phyloP scores from a whole-genome alignment of 2,329 filamentous ascomycete species.

The Xylariomycetidae sp. region DNA sequence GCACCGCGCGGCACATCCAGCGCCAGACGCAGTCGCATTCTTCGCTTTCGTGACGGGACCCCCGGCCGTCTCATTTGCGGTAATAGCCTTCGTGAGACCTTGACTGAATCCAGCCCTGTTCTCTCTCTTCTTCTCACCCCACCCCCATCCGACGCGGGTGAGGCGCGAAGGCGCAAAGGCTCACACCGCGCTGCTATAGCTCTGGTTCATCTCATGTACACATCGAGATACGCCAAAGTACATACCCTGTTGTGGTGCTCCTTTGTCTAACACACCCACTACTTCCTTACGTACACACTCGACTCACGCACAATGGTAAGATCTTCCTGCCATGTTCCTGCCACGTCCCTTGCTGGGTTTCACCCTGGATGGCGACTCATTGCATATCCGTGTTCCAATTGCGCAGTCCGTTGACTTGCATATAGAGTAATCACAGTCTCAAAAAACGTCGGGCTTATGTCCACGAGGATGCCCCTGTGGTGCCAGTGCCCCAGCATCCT shows the following conservation, averaged over 20 bases:
- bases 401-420: slow-evolving; percentile 29
- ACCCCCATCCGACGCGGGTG: slow-evolving; percentile 25
- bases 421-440: slow-evolving; percentile 33
- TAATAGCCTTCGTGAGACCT: slow-evolving; percentile 30
- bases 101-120: slow-evolving; percentile 22
- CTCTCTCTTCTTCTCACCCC: slow-evolving; percentile 20
- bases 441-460: slow-evolving; percentile 41
- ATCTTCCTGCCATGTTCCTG: slow-evolving; percentile 25
- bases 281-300: slow-evolving; percentile 17
- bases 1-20: slow-evolving; percentile 11
- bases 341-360: slow-evolving; percentile 10
- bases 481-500: slow-evolving; percentile 30
- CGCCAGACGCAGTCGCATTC: slow-evolving; percentile 18
- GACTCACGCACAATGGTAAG: slow-evolving; percentile 30
- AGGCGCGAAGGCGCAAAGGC: slow-evolving; percentile 20
- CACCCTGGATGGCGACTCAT: slow-evolving; percentile 25
- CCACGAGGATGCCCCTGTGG: slow-evolving; percentile 32
- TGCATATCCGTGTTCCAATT: slow-evolving; percentile 23
- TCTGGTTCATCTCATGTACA: slow-evolving; percentile 19
- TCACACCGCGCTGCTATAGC: slow-evolving; percentile 8
- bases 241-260: slow-evolving; percentile 22
- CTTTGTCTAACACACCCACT: slow-evolving; percentile 30
- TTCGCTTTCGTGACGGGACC: slow-evolving; percentile 16
- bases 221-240: slow-evolving; percentile 20
- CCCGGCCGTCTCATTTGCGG: slow-evolving; percentile 22